Percentiles rank a stretch among this genome's conserved stretches.
phyloP scores from a whole-genome alignment of 441 rosid species.

The Isatis lusitanica region DNA sequence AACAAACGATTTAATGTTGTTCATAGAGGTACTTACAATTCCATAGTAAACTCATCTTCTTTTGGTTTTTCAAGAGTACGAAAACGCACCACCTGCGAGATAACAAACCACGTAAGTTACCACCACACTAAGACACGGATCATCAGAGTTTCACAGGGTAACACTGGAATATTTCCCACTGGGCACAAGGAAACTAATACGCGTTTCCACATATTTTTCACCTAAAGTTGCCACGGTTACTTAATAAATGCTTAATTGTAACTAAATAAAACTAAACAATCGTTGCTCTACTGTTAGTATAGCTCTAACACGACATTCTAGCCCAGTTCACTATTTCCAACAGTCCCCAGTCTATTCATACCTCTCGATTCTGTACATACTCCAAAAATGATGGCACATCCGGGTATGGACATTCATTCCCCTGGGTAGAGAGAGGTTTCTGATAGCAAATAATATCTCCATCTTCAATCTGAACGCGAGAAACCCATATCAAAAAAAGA shows the following conservation, averaged over 20 bases:
- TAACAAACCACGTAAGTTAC: constrained; percentile 15
- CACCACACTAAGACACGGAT: background rate
- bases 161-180: constrained; percentile 5
- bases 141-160: constrained; percentile 15
- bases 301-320: constrained; percentile 15
- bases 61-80: constrained; percentile 85
- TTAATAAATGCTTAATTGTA: background rate
- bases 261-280: background rate
- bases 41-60: constrained; percentile 85
- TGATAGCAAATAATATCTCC: constrained; percentile 98
- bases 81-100: constrained; percentile 73
- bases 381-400: constrained; percentile 88
- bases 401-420: constrained; percentile 66
- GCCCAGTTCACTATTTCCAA: constrained; percentile 15
- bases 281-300: background rate
- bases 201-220: background rate
- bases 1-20: background rate
- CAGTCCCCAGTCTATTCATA: constrained; percentile 31
- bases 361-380: constrained; percentile 96
- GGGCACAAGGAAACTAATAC: background rate
- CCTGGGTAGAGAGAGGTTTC: constrained; percentile 58
- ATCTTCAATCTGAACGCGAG: constrained; percentile 78
- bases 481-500: background rate
- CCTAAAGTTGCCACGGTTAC: background rate
- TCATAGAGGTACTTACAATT: constrained; percentile 63